phyloP scores from a whole-genome alignment of 192 early-diverging fungal genomes.

The Linnemannia schmuckeri region DNA sequence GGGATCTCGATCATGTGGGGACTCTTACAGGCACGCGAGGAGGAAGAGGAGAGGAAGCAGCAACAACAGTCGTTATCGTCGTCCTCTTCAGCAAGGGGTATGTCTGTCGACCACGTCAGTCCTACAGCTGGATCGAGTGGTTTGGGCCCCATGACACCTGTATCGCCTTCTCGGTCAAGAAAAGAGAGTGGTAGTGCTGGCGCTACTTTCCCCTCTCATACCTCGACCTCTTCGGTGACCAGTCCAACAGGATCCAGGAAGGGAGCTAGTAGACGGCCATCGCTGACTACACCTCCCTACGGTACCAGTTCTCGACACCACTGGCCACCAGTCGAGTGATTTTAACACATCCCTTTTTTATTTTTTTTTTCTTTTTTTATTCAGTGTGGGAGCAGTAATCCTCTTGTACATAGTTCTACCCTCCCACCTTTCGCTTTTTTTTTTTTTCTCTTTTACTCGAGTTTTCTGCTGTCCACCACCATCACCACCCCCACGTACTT shows the following conservation, averaged over 20 bases:
- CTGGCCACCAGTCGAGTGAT: neutral
- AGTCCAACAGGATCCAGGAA: neutral
- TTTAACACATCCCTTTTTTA: neutral
- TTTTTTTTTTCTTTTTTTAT: neutral
- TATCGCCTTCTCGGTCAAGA: neutral
- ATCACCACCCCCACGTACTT: neutral
- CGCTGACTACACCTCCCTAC: neutral
- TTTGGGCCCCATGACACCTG: neutral
- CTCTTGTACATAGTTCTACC: conserved; percentile 12
- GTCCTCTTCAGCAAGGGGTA: neutral
- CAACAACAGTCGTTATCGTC: conserved; percentile 7
- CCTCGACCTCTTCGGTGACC: neutral
- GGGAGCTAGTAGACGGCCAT: neutral
- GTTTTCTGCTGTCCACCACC: neutral
- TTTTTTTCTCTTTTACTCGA: neutral
- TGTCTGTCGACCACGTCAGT: neutral
- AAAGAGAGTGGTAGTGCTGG: neutral
- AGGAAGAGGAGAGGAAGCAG: conserved; percentile 22
- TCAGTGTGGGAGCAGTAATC: conserved; percentile 9
- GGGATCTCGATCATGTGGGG: conserved; percentile 55
- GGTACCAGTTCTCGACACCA: neutral
- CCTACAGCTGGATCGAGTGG: neutral
- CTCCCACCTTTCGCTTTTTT: neutral
- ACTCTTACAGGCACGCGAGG: conserved; percentile 38
- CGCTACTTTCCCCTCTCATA: neutral